Conservation (phyloP, 2,329 filamentous ascomycete genomes). For the Niveomyces coronatus region DNA sequence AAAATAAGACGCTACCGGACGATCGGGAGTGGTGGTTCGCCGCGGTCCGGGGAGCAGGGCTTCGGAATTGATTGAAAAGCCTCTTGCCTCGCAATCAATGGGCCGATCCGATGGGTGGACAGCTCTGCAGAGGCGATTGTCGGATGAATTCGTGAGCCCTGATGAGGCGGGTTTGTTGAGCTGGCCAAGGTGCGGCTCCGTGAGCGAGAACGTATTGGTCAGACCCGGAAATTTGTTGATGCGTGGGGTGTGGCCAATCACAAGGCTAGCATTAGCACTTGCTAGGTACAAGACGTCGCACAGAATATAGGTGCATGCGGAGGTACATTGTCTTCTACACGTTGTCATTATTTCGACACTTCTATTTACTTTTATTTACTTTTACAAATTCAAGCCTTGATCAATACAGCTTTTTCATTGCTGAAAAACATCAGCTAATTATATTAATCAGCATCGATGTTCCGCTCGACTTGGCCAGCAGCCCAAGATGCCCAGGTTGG, state of each 20-base stretch:
- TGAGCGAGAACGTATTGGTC: conserved; percentile 6
- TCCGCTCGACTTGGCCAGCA: too few relatives aligned
- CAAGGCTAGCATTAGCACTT: conserved; percentile 7
- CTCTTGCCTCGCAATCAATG: conserved; percentile 10
- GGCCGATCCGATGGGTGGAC: conserved; percentile 6
- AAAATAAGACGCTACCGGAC: conserved; percentile 10
- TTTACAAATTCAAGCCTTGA: too few relatives aligned
- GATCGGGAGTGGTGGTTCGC: conserved; percentile 17
- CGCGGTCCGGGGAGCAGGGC: conserved; percentile 12
- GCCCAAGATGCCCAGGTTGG: too few relatives aligned
- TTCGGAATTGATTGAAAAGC: conserved; percentile 16
- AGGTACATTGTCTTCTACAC: too few relatives aligned
- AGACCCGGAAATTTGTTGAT: conserved; percentile 10
- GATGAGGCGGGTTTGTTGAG: conserved; percentile 3
- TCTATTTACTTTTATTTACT: too few relatives aligned
- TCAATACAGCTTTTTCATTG: too few relatives aligned
- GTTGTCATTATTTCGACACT: too few relatives aligned
- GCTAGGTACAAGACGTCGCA: not conserved
- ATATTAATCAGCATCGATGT: too few relatives aligned
- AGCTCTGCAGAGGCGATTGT: conserved; percentile 8
- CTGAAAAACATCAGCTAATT: too few relatives aligned
- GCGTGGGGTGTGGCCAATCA: conserved; percentile 8
- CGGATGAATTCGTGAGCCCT: conserved; percentile 6
- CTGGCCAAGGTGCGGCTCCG: conserved; percentile 10
- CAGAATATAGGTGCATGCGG: not conserved